Percentiles rank a stretch among this genome's conserved stretches.
Conservation (phyloP, 2,329 filamentous ascomycete genomes). For the Trichophyton verrucosum region DNA sequence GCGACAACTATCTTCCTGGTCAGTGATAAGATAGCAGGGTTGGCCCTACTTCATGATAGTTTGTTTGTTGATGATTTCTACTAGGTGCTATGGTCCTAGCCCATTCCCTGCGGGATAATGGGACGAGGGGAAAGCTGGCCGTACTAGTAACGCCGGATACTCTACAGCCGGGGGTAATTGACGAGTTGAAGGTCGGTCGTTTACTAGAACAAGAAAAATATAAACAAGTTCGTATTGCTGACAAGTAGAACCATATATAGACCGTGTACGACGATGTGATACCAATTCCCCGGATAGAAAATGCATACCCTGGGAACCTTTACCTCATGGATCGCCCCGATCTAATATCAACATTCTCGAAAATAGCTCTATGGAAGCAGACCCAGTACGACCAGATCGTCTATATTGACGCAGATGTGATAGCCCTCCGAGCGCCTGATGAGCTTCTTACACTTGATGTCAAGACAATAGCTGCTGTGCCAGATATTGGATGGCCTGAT, state of each 20-base stretch:
- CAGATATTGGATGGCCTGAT: slow-evolving; percentile 96
- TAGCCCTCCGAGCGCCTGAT: slow-evolving; percentile 81
- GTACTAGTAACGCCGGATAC: slow-evolving; percentile 71
- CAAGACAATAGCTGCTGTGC: slow-evolving; percentile 58
- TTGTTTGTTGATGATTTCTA: background rate
- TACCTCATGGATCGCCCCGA: slow-evolving; percentile 85
- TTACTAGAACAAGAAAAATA: background rate
- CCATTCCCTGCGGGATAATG: slow-evolving; percentile 85
- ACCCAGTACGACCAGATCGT: slow-evolving; percentile 84
- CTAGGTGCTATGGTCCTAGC: slow-evolving; percentile 83
- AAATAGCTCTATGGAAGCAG: slow-evolving; percentile 88
- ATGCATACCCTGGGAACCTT: slow-evolving; percentile 66
- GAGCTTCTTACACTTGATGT: slow-evolving; percentile 63
- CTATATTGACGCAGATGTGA: slow-evolving; percentile 86
- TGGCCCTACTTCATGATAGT: background rate
- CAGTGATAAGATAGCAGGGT: slow-evolving; percentile 21
- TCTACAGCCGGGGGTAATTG: slow-evolving; percentile 61
- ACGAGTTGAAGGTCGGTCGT: slow-evolving; percentile 57
- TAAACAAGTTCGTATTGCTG: background rate
- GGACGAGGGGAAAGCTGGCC: slow-evolving; percentile 72
- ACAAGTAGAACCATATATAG: slow-evolving; percentile 32
- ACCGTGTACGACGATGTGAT: slow-evolving; percentile 79
- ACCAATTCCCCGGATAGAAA: slow-evolving; percentile 67
- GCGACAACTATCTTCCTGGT: slow-evolving; percentile 88
- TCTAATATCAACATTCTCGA: slow-evolving; percentile 86